These are phyloP conservation scores for Orbilia blumenaviensis DNA, from an alignment of 2,329 filamentous ascomycete genomes.

Conservation along the genomic window DNA sequence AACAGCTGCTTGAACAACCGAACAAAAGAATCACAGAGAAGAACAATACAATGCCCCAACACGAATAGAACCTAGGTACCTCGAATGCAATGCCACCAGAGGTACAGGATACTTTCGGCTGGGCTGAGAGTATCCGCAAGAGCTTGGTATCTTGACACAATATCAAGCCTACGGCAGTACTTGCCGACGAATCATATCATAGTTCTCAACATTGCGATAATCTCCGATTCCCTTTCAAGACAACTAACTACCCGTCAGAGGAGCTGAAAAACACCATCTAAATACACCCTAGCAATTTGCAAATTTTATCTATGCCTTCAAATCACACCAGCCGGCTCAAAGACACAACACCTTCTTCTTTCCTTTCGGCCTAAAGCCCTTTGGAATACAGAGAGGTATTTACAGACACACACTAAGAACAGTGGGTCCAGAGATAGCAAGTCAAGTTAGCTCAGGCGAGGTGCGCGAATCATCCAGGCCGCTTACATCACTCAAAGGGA, in stretches of 20 bases:
- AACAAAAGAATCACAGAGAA: background rate
- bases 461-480: background rate
- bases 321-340: background rate
- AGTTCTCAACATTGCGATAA: background rate
- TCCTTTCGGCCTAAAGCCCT: background rate
- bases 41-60: slow-evolving; percentile 42
- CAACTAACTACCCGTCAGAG: background rate
- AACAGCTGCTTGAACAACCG: background rate
- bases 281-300: background rate
- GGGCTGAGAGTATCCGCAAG: background rate
- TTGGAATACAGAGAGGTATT: background rate
- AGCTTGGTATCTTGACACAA: background rate
- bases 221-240: background rate
- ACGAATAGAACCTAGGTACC: slow-evolving; percentile 6
- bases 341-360: background rate
- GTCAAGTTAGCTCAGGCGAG: background rate
- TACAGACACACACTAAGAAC: background rate
- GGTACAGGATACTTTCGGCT: background rate
- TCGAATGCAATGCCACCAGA: slow-evolving; percentile 6
- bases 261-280: background rate
- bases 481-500: background rate
- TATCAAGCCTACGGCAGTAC: too few species aligned
- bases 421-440: background rate
- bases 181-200: background rate
- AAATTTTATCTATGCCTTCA: background rate